Conservation (phyloP, 257 asterid species). For the Eucommia ulmoides region DNA sequence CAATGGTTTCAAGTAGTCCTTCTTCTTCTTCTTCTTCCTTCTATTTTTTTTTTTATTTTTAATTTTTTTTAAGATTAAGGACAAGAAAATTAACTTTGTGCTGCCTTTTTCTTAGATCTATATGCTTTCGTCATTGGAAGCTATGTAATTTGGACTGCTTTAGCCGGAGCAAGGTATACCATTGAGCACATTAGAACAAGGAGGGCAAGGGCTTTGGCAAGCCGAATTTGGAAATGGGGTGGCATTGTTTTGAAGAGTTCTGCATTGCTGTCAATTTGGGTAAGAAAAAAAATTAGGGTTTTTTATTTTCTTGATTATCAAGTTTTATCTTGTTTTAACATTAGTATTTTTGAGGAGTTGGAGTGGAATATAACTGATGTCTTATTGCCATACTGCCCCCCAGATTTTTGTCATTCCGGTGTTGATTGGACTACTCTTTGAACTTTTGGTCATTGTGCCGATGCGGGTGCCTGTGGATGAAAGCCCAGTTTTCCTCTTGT, state of each 20-base stretch:
- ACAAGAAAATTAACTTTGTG: not conserved
- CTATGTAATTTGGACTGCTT: constrained; percentile 88
- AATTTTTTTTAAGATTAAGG: too few relatives aligned
- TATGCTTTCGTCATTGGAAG: constrained; percentile 95
- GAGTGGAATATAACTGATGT: too few relatives aligned
- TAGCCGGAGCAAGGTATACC: constrained; percentile 85
- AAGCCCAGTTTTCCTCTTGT: constrained; percentile 91
- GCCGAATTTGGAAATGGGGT: constrained; percentile 83
- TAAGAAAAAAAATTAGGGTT: constrained; percentile 19
- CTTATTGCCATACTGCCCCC: too few relatives aligned
- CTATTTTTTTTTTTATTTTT: too few relatives aligned
- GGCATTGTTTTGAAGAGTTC: constrained; percentile 79
- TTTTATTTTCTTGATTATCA: not conserved
- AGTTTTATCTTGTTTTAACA: not conserved
- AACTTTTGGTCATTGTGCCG: constrained; percentile 90
- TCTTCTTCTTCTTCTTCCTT: too few relatives aligned
- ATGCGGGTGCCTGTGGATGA: constrained; percentile 97
- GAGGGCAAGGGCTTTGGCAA: constrained; percentile 51
- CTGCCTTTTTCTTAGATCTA: constrained; percentile 34
- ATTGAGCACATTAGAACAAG: constrained; percentile 59
- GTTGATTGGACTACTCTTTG: constrained; percentile 84
- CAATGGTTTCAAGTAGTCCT: constrained; percentile 6
- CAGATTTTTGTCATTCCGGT: constrained; percentile 91
- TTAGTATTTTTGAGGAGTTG: not conserved
- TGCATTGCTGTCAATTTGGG: constrained; percentile 82